Evolutionary conservation across 495 filamentous ascomycete genomes (phyloP), one percentile per base, ranked within the genome.

Genomic region (Penicillium flavigenum): DNA sequence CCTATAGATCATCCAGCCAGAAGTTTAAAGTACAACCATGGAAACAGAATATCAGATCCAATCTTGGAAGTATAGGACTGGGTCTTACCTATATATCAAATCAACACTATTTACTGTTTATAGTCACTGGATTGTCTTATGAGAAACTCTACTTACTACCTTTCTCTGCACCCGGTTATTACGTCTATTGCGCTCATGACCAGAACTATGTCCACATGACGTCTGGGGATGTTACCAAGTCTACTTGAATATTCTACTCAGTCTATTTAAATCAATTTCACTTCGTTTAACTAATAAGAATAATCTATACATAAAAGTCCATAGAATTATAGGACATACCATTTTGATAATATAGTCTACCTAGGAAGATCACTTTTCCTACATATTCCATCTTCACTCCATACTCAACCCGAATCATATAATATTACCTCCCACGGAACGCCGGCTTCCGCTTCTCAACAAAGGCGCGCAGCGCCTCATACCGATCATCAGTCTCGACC

Each of bases 381-480:
- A 36, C 29, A 55, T 20, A 19, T 22, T 8, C 7, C 27, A 9
- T 29, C 27, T 29, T 10, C 51, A 47, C 45, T 39, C 41, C 20
- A 12, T 26, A 17, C 38, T 10, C 31, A 34, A 10, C 29, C 9
- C 2, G 9, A 34, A 51, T 19, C 46, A 31, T n/a, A n/a, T n/a
- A n/a, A n/a, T n/a, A 34, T 36, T 64, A 77, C 54, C 72, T 64
- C 12, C 92, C 92, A 64, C 79, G 87, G 65, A 95, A 96, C 22
- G 83, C 80, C 24, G 92, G 91, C 78, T 83, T 92, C 69, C 93
- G 83, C 85, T 95, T 96, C 81, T 96, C 91, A 58, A 76, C 78
- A 78, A 98, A 98, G 32, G 93, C 93, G 60, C 66, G 77, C 67
- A 98, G 75, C 60, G 91, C 93, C 80, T 96, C 93, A 65, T 86